Evolutionary conservation across 164 flowering plant species (phyloP), one percentile per base, ranked within the genome.

Genomic region (Umbilicus rupestris): DNA sequence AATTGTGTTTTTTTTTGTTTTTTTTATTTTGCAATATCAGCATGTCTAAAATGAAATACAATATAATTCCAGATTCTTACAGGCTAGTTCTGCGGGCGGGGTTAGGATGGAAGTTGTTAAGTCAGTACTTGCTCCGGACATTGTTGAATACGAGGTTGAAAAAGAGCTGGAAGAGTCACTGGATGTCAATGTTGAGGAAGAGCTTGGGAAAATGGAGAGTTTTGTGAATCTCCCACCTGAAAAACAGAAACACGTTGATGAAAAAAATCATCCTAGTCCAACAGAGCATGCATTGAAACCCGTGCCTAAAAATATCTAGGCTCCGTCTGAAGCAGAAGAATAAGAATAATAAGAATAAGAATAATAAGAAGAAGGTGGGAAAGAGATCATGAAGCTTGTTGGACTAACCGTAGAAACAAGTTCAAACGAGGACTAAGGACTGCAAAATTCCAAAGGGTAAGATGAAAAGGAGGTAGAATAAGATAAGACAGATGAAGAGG

Each of bases 401-500:
- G 19, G 33, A 12, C 33, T 55, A 55, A 55, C 33, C 22, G 39
- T 33, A 42, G 59, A 72, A 49, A 15, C 49, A 11, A 35, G 20
- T 6, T 20, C 47, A 10, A 71, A 39, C 30, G 76, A 67, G 69
- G 55, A 67, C 31, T n/a, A 22, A 47, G 66, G 65, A 46, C 70
- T 46, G 31, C 33, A 66, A 28, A 67, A 59, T 37, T 66, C 60
- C 46, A 65, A 70, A 62, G 71, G 66, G 63, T 70, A 63, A 41
- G 62, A 63, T 33, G 70, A 42, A 29, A 70, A 39, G 4, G 39
- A 11, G 20, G 45, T 24, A 4, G 52, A 5, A 24, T 14, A 5
- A 15, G 20, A 35, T 5, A 20, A 39, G 2, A 30, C 39, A 12
- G 64, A n/a, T 19, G 64, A 68, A 37, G 73, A 65, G 70, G 42